Evolutionary conservation across 2,329 filamentous ascomycete genomes (phyloP).

Genomic region (Metarhizium robertsii): DNA sequence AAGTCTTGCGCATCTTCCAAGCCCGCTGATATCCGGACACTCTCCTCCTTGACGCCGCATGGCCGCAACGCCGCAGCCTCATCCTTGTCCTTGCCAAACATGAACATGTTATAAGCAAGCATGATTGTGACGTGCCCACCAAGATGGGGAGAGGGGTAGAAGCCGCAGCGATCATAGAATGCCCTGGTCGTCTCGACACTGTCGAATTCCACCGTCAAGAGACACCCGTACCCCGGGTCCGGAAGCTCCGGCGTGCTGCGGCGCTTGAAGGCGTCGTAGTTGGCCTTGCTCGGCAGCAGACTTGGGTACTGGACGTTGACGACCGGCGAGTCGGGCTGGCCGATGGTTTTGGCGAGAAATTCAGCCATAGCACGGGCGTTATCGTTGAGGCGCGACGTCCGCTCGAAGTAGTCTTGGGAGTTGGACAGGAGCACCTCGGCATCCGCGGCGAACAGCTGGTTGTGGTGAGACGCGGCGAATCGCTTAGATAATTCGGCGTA

Average conservation of each 20-base stretch:
- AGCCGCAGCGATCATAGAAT: slow-evolving; percentile 40
- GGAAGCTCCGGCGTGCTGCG: slow-evolving; percentile 32
- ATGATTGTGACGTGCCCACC: slow-evolving; percentile 43
- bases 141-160: slow-evolving; percentile 43
- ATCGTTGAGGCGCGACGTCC: slow-evolving; percentile 29
- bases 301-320: slow-evolving; percentile 34
- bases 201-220: slow-evolving; percentile 42
- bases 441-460: slow-evolving; percentile 39
- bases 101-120: slow-evolving; percentile 36
- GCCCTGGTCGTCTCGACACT: slow-evolving; percentile 27
- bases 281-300: slow-evolving; percentile 20
- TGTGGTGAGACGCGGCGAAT: slow-evolving; percentile 21
- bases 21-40: slow-evolving; percentile 37
- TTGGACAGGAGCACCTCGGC: slow-evolving; percentile 35
- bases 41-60: slow-evolving; percentile 29
- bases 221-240: slow-evolving; percentile 43
- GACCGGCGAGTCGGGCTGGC: slow-evolving; percentile 24
- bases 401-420: slow-evolving; percentile 31
- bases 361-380: slow-evolving; percentile 34
- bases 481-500: slow-evolving; percentile 26
- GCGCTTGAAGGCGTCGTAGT: slow-evolving; percentile 27
- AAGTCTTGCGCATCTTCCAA: slow-evolving; percentile 34
- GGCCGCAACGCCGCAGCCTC: slow-evolving; percentile 25
- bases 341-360: slow-evolving; percentile 23
- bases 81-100: slow-evolving; percentile 29